Evolutionary conservation across 2,329 filamentous ascomycete species (phyloP), one percentile per base, ranked within the genome.

Genomic region (Aspergillus phoenicis): DNA sequence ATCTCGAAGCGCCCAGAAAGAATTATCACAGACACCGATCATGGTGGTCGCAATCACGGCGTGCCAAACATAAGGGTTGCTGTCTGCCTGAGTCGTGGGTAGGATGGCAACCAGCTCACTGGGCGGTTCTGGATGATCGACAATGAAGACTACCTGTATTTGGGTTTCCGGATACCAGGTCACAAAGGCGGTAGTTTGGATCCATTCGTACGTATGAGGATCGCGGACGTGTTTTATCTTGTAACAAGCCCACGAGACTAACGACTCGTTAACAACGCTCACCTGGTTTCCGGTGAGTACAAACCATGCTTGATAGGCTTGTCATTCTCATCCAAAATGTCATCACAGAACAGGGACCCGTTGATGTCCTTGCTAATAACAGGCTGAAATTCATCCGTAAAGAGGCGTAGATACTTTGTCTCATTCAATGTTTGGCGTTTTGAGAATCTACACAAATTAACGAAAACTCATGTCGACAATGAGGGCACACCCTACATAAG

Each of bases 1-100:
- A 62, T 74, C 24, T 3, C 73, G 69, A 28, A 74, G 26, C 1
- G 52, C 53, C 73, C 73, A 76, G n/a, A 76, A 60, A 7, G 71
- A 70, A 2, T 7, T 8, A 30, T 75, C 62, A 30, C 74, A 74
- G 5, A 69, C 59, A 5, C 63, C 51, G 17, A 68, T 57, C 1
- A 70, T 49, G 11, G 68, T 62, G 5, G 57, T 49, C 2, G 70
- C 57, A 20, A 76, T 64, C 2, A 67, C 30, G 8, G 64, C 59
- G 52, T 76, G 72, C 66, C 66, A 69, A 10, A 49, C 38, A 33
- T 66, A 72, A 2, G 70, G 69, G 38, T 66, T 63, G 2, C 11
- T 36, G 10, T 47, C 39, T 4, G 51, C 49, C 22, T 45, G 8
- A 0, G 30, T 13, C 5, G 43, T 5, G 10, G 65, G 60, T 5